Conservation (phyloP, 805 yeast genomes). For the Candida fluviatilis region DNA sequence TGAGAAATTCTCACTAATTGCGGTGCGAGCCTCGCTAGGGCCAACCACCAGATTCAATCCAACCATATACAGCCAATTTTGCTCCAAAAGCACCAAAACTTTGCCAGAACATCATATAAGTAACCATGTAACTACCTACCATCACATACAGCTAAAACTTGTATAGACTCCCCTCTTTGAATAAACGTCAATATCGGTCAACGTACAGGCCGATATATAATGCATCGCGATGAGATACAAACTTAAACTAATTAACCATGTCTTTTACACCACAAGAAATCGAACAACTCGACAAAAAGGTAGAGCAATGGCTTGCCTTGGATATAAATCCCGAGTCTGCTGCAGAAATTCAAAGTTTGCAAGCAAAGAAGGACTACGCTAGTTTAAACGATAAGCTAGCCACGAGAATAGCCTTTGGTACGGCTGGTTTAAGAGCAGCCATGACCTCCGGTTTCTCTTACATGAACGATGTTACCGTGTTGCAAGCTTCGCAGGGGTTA, state of each 20-base stretch:
- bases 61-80: no score
- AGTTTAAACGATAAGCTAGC: conserved; percentile 51
- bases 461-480: conserved; percentile 84
- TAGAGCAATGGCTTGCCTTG: conserved; percentile 31
- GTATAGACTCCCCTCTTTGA: no score
- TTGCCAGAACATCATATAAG: no score
- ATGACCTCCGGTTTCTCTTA: conserved; percentile 91
- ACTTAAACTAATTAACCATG: neutral
- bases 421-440: conserved; percentile 83
- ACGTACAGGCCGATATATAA: no score
- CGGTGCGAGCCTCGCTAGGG: no score
- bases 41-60: no score
- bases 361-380: conserved; percentile 28
- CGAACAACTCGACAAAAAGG: conserved; percentile 20
- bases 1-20: no score
- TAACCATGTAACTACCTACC: no score
- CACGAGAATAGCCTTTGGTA: conserved; percentile 76
- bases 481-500: conserved; percentile 87
- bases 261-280: neutral
- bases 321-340: conserved; percentile 46
- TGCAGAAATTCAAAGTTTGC: conserved; percentile 49
- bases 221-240: neutral
- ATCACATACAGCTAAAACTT: no score
- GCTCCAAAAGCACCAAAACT: no score
- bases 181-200: no score